These are phyloP conservation scores for Chamaenerion angustifolium DNA, from an alignment of 345 rosid genomes.

Conservation along the genomic window DNA sequence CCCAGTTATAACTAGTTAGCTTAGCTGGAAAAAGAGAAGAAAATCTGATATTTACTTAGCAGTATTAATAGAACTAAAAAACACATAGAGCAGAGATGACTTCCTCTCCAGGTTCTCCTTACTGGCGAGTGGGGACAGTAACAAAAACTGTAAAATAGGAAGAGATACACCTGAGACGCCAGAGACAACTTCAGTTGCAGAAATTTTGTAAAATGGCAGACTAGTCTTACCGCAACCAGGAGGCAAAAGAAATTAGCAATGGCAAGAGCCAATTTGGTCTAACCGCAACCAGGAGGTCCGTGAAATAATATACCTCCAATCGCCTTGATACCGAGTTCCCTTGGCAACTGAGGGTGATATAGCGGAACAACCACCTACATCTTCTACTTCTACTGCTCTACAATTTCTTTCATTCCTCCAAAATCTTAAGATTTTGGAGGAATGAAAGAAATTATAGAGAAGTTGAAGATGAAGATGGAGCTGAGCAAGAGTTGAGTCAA, in stretches of 20 bases:
- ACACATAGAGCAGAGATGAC: too few relatives aligned
- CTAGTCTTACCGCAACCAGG: constrained; percentile 78
- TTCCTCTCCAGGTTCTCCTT: too few relatives aligned
- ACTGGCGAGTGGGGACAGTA: too few relatives aligned
- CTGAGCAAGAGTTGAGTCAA: too few relatives aligned
- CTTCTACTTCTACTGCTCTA: constrained; percentile 67
- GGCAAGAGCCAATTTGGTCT: constrained; percentile 65
- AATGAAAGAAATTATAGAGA: too few relatives aligned
- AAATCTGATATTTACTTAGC: too few relatives aligned
- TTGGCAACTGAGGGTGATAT: constrained; percentile 55
- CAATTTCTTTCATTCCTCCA: constrained; percentile 54
- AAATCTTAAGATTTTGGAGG: constrained; percentile 64
- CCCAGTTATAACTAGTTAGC: too few relatives aligned
- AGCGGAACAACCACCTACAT: constrained; percentile 62
- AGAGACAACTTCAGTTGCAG: constrained; percentile 83
- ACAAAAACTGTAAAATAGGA: not conserved
- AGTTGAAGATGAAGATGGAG: too few relatives aligned
- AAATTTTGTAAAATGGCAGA: constrained; percentile 70
- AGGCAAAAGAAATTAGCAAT: too few relatives aligned
- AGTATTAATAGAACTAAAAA: too few relatives aligned
- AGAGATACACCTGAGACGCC: constrained; percentile 56
- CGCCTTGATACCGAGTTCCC: constrained; percentile 55
- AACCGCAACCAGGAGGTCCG: constrained; percentile 78
- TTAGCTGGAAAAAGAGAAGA: too few relatives aligned
- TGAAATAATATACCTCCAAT: constrained; percentile 70